phyloP scores from a whole-genome alignment of 306 rosid genomes.

The Comarum palustre region DNA sequence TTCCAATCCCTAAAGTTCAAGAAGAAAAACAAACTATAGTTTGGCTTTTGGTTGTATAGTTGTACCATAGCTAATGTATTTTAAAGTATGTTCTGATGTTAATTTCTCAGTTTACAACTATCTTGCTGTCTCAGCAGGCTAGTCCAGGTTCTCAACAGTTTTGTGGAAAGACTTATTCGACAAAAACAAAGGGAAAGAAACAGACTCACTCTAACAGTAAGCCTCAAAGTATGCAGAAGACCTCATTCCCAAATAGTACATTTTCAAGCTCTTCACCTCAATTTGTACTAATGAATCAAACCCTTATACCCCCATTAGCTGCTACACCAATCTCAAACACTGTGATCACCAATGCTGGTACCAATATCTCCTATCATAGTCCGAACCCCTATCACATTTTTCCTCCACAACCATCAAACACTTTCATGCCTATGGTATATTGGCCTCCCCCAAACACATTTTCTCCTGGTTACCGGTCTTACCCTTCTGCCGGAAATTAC shows the following conservation, averaged over 20 bases:
- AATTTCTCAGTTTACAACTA: constrained; percentile 15
- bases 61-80: not conserved
- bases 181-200: constrained; percentile 54
- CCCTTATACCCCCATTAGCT: constrained; percentile 40
- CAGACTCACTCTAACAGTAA: constrained; percentile 27
- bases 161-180: constrained; percentile 29
- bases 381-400: constrained; percentile 40
- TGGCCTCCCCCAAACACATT: constrained; percentile 76
- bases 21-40: not conserved
- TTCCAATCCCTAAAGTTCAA: not conserved
- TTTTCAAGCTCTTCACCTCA: constrained; percentile 37
- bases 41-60: not conserved
- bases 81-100: not conserved
- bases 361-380: constrained; percentile 29
- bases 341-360: constrained; percentile 25
- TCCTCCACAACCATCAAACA: constrained; percentile 47
- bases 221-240: constrained; percentile 29
- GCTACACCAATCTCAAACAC: constrained; percentile 31
- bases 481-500: constrained; percentile 51
- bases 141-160: constrained; percentile 38
- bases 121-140: constrained; percentile 37
- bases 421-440: constrained; percentile 64
- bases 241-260: constrained; percentile 22
- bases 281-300: constrained; percentile 48
- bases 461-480: constrained; percentile 45